Conservation (phyloP, 2,329 filamentous ascomycete species). For the Aspergillus fructus region DNA sequence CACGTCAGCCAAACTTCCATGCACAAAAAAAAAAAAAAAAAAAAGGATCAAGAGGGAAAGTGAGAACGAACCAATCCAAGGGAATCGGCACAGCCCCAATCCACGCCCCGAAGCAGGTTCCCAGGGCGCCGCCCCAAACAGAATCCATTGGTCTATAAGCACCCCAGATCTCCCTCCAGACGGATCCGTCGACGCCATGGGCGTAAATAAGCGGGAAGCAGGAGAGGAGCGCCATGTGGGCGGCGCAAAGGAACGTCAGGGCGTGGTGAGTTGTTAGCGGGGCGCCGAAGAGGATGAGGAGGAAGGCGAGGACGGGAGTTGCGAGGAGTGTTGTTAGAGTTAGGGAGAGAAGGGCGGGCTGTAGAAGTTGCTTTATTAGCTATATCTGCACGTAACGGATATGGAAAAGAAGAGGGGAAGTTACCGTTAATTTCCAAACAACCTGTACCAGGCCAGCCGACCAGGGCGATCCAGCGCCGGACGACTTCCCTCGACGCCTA, state of each 20-base stretch:
- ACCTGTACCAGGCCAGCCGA: neutral
- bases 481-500: neutral
- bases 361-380: neutral
- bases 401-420: neutral
- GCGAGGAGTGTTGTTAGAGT: constrained; percentile 52
- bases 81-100: constrained; percentile 92
- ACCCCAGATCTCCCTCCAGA: constrained; percentile 70
- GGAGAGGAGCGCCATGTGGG: constrained; percentile 77
- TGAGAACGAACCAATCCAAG: constrained; percentile 70
- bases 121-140: constrained; percentile 78
- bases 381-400: neutral
- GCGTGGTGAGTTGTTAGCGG: constrained; percentile 77
- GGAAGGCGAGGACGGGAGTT: constrained; percentile 57
- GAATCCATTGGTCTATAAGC: constrained; percentile 76
- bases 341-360: constrained; percentile 72
- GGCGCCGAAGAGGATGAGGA: constrained; percentile 85
- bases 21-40: neutral
- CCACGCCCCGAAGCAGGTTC: constrained; percentile 80
- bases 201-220: constrained; percentile 81
- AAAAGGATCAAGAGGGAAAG: constrained; percentile 1
- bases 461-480: neutral
- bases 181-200: constrained; percentile 70
- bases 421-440: constrained; percentile 28
- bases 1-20: neutral
- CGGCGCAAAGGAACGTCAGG: constrained; percentile 76